These are phyloP conservation scores for Aspergillus felis DNA, from an alignment of 2,329 filamentous ascomycete species.

Conservation along the genomic window DNA sequence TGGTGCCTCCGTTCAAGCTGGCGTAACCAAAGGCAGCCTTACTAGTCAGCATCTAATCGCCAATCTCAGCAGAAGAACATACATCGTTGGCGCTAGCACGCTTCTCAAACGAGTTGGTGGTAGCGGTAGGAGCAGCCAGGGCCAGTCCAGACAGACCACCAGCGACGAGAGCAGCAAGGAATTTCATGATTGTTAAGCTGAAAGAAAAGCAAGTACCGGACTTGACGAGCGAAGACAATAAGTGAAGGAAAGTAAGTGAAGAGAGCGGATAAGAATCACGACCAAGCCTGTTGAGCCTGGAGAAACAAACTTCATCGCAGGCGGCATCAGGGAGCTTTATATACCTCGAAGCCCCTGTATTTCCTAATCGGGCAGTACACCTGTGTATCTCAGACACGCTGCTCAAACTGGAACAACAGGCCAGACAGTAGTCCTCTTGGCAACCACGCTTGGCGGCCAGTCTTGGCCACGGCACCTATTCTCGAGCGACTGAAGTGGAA, in stretches of 20 bases:
- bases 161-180: neutral
- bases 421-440: neutral
- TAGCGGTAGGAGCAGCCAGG: slow-evolving; percentile 25
- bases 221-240: neutral
- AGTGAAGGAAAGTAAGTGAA: neutral
- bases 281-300: neutral
- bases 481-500: neutral
- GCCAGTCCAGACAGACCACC: slow-evolving; percentile 19
- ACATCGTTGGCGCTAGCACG: slow-evolving; percentile 24
- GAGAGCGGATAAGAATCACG: neutral
- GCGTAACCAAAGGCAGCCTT: slow-evolving; percentile 42
- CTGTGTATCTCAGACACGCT: neutral
- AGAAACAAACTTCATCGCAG: neutral
- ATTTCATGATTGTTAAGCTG: neutral
- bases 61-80: neutral
- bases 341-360: neutral
- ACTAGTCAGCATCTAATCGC: neutral
- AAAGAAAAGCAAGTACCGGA: neutral
- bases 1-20: slow-evolving; percentile 50
- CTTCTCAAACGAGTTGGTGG: slow-evolving; percentile 17
- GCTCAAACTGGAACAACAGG: neutral
- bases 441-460: neutral
- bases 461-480: neutral
- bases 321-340: neutral
- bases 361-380: neutral